These are phyloP conservation scores for Gossypium laxum DNA, from an alignment of 441 rosid species.

Conservation along the genomic window DNA sequence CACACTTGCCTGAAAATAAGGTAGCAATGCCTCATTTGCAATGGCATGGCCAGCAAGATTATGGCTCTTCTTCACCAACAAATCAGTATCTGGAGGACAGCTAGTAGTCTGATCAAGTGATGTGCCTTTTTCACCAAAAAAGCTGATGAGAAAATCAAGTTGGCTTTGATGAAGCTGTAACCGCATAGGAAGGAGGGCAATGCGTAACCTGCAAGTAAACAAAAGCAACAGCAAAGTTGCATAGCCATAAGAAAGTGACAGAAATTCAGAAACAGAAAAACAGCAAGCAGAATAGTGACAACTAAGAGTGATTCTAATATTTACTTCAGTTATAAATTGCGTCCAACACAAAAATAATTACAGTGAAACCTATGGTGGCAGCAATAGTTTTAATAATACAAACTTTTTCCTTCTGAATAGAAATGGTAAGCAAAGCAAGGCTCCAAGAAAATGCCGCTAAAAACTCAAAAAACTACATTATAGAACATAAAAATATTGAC, in stretches of 20 bases:
- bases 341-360: background rate
- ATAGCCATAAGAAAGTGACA: background rate
- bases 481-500: background rate
- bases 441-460: background rate
- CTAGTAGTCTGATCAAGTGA: constrained; percentile 36
- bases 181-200: constrained; percentile 71
- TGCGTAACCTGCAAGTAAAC: constrained; percentile 46
- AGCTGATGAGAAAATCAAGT: constrained; percentile 75
- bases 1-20: constrained; percentile 80
- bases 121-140: constrained; percentile 52
- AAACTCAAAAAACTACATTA: background rate
- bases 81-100: constrained; percentile 28
- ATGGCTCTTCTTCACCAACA: constrained; percentile 21
- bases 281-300: background rate
- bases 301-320: constrained; percentile 1
- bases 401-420: background rate
- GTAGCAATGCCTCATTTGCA: constrained; percentile 86
- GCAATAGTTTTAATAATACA: background rate
- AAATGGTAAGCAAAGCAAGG: constrained; percentile 6
- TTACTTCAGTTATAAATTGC: background rate
- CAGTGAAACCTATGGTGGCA: background rate
- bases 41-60: constrained; percentile 35
- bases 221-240: constrained; percentile 5
- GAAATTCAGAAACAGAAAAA: background rate
- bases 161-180: constrained; percentile 96